Evolutionary conservation across 1,139 yeast genomes (phyloP).

Genomic region (Magnusiomyces fungicola): DNA sequence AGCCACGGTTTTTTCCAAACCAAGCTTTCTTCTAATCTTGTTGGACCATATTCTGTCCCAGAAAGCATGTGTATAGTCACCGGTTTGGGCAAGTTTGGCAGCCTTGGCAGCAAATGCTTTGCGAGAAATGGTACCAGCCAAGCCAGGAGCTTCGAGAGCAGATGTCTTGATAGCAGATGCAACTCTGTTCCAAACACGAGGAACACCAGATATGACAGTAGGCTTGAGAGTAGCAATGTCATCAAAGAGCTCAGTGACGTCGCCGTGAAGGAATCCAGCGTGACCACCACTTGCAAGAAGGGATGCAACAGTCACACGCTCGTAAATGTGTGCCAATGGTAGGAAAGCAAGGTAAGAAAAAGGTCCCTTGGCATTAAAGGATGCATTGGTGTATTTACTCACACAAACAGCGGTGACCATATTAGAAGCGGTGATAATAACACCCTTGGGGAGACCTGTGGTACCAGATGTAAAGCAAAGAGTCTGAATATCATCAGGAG

Average conservation of each 20-base stretch:
- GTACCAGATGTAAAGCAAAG: slow-evolving; percentile 76
- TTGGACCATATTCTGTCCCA: slow-evolving; percentile 47
- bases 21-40: slow-evolving; percentile 49
- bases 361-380: slow-evolving; percentile 20
- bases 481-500: slow-evolving; percentile 49
- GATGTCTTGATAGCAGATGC: slow-evolving; percentile 45
- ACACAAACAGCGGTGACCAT: slow-evolving; percentile 44
- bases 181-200: slow-evolving; percentile 56
- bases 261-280: slow-evolving; percentile 42
- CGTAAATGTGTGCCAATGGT: slow-evolving; percentile 69
- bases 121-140: slow-evolving; percentile 25
- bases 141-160: slow-evolving; percentile 24
- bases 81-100: slow-evolving; percentile 32
- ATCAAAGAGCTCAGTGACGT: slow-evolving; percentile 42
- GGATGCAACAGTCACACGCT: slow-evolving; percentile 32
- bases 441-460: slow-evolving; percentile 70
- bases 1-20: slow-evolving; percentile 44
- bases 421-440: slow-evolving; percentile 49
- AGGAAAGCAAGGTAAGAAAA: slow-evolving; percentile 38
- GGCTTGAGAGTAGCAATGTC: slow-evolving; percentile 54
- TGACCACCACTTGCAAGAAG: slow-evolving; percentile 29
- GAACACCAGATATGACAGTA: slow-evolving; percentile 48
- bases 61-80: slow-evolving; percentile 32
- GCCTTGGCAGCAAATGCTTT: slow-evolving; percentile 37
- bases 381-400: slow-evolving; percentile 23